A percentile compares a stretch with the other conserved stretches of the same genome.
phyloP scores from a whole-genome alignment of 306 rosid genomes.

The Spatholobus suberectus region DNA sequence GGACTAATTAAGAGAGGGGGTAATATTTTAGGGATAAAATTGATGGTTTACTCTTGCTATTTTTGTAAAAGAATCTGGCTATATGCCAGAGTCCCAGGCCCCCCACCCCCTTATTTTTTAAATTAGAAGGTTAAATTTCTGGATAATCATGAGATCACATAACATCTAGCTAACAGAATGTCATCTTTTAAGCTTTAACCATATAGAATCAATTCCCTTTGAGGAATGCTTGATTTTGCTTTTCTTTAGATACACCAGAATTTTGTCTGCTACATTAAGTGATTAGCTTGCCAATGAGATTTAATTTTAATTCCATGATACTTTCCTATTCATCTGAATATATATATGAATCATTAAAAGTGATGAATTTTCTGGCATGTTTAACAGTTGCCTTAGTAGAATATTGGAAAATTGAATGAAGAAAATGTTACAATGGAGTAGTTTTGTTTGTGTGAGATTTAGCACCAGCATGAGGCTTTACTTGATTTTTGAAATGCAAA shows the following conservation, averaged over 20 bases:
- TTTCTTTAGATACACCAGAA: neutral
- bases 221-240: conserved; percentile 14
- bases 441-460: neutral
- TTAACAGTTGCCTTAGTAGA: conserved; percentile 8
- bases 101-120: neutral
- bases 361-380: conserved; percentile 9
- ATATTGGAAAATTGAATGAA: neutral
- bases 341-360: neutral
- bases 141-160: neutral
- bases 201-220: conserved; percentile 20
- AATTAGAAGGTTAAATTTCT: neutral
- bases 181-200: conserved; percentile 26
- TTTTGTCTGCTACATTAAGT: neutral
- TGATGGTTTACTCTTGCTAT: no score
- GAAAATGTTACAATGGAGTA: neutral
- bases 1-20: no score
- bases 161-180: neutral
- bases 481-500: neutral
- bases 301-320: neutral
- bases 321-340: neutral
- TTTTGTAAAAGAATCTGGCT: neutral
- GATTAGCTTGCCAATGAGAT: neutral
- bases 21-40: no score
- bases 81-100: neutral
- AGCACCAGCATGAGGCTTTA: neutral